Percentiles rank a stretch among this genome's conserved stretches.
Evolutionary conservation across 2,329 filamentous ascomycete genomes (phyloP).

Genomic region (Curvularia verruculosa): DNA sequence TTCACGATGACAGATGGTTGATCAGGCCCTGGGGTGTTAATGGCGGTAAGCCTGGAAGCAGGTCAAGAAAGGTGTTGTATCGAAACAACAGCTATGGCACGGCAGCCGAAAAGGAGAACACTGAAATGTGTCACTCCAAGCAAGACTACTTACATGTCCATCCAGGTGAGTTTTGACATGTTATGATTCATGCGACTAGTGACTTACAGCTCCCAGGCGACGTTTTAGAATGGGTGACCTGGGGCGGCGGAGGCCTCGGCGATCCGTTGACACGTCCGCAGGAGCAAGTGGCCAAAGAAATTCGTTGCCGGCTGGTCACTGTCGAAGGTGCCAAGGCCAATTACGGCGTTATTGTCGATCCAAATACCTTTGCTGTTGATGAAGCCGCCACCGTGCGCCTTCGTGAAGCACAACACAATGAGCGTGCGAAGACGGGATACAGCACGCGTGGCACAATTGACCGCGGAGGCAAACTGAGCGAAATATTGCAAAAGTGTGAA

Average conservation of each 20-base stretch:
- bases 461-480: constrained; percentile 52
- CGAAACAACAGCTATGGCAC: constrained; percentile 49
- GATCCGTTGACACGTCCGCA: constrained; percentile 55
- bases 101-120: constrained; percentile 41
- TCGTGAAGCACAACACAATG: constrained; percentile 39
- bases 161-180: constrained; percentile 34
- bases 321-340: constrained; percentile 51
- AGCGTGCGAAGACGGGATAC: constrained; percentile 26
- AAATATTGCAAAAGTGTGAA: constrained; percentile 47
- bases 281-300: constrained; percentile 54
- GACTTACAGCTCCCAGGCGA: constrained; percentile 42
- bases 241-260: constrained; percentile 58
- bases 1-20: constrained; percentile 59
- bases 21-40: constrained; percentile 59
- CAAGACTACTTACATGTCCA: constrained; percentile 56
- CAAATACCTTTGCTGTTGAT: constrained; percentile 47
- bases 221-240: constrained; percentile 58
- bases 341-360: constrained; percentile 55
- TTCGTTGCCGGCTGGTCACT: constrained; percentile 54
- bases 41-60: constrained; percentile 53
- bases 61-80: constrained; percentile 54
- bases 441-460: constrained; percentile 47
- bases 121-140: constrained; percentile 53
- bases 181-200: background rate
- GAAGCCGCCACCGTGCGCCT: constrained; percentile 46